phyloP scores from a whole-genome alignment of 495 filamentous ascomycete genomes.

The Neurospora sp. region DNA sequence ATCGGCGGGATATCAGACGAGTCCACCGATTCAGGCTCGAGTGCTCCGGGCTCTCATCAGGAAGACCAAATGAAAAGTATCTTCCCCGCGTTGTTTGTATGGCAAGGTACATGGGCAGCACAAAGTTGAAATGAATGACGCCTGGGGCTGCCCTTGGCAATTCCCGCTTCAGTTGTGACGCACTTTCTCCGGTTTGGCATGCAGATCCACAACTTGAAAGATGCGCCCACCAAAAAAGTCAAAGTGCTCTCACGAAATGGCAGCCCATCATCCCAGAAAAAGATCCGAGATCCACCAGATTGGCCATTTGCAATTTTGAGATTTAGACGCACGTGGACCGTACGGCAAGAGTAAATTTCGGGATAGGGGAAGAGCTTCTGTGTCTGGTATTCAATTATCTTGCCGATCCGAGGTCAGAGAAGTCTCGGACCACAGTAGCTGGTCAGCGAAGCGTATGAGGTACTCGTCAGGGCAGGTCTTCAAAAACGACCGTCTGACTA shows the following conservation, averaged over 20 bases:
- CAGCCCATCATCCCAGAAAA: neutral
- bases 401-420: neutral
- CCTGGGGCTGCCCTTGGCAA: neutral
- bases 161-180: neutral
- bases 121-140: neutral
- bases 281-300: neutral
- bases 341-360: neutral
- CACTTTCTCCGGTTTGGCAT: neutral
- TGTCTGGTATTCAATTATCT: neutral
- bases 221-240: neutral
- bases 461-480: too few relatives aligned
- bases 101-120: neutral
- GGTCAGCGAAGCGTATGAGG: neutral
- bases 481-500: too few relatives aligned
- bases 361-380: neutral
- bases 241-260: neutral
- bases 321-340: neutral
- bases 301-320: neutral
- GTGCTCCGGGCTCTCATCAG: neutral
- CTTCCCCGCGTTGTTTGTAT: neutral
- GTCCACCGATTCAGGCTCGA: neutral
- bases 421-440: neutral
- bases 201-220: neutral
- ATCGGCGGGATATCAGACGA: neutral
- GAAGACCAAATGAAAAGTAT: neutral